Evolutionary conservation across 2,329 filamentous ascomycete species (phyloP), one percentile per base, ranked within the genome.

Genomic region (Colletotrichum sp.): DNA sequence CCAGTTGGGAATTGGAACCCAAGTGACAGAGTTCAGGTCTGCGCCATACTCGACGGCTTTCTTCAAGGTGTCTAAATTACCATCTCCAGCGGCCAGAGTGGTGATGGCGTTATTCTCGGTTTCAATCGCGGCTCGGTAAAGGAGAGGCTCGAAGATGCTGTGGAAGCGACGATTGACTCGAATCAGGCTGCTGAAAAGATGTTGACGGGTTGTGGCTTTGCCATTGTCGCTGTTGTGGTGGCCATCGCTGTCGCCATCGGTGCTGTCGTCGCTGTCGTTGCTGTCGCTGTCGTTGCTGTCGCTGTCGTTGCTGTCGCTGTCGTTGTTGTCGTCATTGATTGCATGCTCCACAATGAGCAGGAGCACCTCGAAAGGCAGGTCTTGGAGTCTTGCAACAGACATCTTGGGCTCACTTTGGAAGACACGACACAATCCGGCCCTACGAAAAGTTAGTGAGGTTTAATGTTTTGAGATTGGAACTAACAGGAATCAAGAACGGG

Each of bases 21-120:
- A 49, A 3, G 6, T 49, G 0, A 12, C 44, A 7, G 0, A 0
- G n/a, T 49, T 49, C 44, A 49, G 44, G 3, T 49, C n/a, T 0
- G 44, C 44, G 1, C 44, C 44, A 49, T 49, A 49, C 44, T 49
- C n/a, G 44, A 49, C 44, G 44, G 44, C 44, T 49, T 49, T 49
- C 6, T 49, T 22, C 19, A 49, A 13, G 19, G 44, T 49, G 0
- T 22, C n/a, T 3, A 49, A 6, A 0, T 0, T 22, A 0, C n/a
- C 44, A 22, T n/a, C n/a, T 49, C 44, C 0, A 0, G 44, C 44
- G 3, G 44, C 44, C 2, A 49, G 44, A 22, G 44, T 49, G 3
- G 44, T 49, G n/a, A 49, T 49, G 19, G 0, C 44, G 3, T 49
- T 49, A 0, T 13, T 49, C 44, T 49, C 6, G n/a, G 6, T 22